Evolutionary conservation across 2,329 filamentous ascomycete genomes (phyloP).

Genomic region (Plenodomus lindquistii): DNA sequence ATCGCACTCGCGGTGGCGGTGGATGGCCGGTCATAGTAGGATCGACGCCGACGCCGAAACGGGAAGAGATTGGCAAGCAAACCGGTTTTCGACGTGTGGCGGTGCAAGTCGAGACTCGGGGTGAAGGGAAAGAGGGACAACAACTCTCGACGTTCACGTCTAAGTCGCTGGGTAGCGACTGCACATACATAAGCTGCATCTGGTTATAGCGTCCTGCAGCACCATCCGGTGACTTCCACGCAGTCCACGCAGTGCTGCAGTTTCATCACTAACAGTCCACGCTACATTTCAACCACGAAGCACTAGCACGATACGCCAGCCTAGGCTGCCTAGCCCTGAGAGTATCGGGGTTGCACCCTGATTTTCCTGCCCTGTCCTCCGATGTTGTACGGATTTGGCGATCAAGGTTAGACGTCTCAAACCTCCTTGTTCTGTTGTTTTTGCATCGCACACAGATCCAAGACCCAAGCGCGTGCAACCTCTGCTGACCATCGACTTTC

Average conservation of each 20-base stretch:
- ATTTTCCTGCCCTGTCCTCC: too few species aligned
- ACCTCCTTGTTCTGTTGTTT: not conserved
- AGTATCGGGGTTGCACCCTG: not conserved
- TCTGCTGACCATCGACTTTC: not conserved
- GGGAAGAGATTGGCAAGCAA: constrained; percentile 15
- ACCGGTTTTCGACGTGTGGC: not conserved
- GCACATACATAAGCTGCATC: too few species aligned
- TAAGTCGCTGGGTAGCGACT: too few species aligned
- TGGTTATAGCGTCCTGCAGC: too few species aligned
- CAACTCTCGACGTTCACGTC: too few species aligned
- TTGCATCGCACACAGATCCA: not conserved
- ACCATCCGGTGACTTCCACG: not conserved
- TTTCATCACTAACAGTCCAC: too few species aligned
- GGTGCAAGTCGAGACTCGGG: not conserved
- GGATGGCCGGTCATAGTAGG: constrained; percentile 26
- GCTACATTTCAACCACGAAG: too few species aligned
- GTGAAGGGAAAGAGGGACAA: too few species aligned
- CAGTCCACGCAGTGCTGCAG: too few species aligned
- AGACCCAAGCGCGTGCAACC: not conserved
- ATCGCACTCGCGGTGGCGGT: constrained; percentile 31
- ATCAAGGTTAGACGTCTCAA: not conserved
- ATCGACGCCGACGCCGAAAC: not conserved
- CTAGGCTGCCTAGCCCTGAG: too few species aligned
- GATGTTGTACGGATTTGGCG: not conserved
- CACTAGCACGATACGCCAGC: too few species aligned